Conservation (phyloP, 176 grass and related monocot species). For the Microstegium vimineum region DNA sequence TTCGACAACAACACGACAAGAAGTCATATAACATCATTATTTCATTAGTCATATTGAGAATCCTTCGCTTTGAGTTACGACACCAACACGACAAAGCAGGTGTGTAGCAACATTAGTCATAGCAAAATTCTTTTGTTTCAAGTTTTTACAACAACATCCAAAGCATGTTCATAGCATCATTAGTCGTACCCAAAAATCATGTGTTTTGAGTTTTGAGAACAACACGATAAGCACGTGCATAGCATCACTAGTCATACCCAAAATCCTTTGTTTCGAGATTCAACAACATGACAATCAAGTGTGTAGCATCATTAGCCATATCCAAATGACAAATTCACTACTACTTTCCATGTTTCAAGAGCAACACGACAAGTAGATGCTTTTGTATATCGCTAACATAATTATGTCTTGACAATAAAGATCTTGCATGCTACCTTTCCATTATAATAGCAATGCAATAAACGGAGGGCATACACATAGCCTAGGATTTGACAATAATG, state of each 20-base stretch:
- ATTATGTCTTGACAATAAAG: too few relatives aligned
- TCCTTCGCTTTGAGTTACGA: too few relatives aligned
- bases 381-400: too few relatives aligned
- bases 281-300: not conserved
- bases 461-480: too few relatives aligned
- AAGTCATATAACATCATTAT: not conserved
- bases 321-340: too few relatives aligned
- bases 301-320: not conserved
- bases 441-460: too few relatives aligned
- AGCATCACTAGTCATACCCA: not conserved
- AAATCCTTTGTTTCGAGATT: not conserved
- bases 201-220: not conserved
- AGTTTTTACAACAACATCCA: not conserved
- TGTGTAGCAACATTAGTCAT: not conserved
- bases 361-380: too few relatives aligned
- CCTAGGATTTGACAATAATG: too few relatives aligned
- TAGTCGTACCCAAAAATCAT: not conserved
- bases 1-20: not conserved
- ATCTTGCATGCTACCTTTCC: too few relatives aligned
- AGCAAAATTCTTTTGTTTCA: not conserved
- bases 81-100: not conserved
- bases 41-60: too few relatives aligned
- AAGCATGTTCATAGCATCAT: not conserved
- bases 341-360: too few relatives aligned
- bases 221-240: not conserved